These are phyloP conservation scores for Beverwykella pulmonaria DNA, from an alignment of 495 filamentous ascomycete species.

Conservation along the genomic window DNA sequence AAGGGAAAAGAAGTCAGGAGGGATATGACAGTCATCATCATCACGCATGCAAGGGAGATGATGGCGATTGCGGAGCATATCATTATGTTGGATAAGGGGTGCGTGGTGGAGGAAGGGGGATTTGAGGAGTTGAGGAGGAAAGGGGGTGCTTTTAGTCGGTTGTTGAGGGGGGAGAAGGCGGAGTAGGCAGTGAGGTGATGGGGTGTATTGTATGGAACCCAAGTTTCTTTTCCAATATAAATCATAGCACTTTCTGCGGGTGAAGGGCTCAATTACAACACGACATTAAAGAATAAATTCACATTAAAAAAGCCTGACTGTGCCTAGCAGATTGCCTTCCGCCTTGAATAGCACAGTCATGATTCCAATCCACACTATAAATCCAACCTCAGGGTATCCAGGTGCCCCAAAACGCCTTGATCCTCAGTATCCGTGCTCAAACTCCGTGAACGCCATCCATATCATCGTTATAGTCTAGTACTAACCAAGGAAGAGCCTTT, in stretches of 20 bases:
- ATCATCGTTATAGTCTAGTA: not conserved
- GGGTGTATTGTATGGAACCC: not conserved
- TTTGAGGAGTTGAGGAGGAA: conserved; percentile 57
- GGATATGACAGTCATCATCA: conserved; percentile 63
- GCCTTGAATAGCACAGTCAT: too few relatives aligned
- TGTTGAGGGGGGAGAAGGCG: conserved; percentile 40
- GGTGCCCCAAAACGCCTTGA: not conserved
- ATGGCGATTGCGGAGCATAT: conserved; percentile 75
- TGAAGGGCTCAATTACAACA: too few relatives aligned
- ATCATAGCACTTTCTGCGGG: too few relatives aligned
- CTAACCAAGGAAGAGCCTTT: not conserved
- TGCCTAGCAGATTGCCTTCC: too few relatives aligned
- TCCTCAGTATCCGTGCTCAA: too few relatives aligned
- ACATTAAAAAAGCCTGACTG: too few relatives aligned
- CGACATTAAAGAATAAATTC: too few relatives aligned
- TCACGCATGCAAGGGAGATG: conserved; percentile 82
- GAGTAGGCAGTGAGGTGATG: not conserved
- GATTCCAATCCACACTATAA: too few relatives aligned
- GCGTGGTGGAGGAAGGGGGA: conserved; percentile 65
- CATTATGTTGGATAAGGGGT: conserved; percentile 69
- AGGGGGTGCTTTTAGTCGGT: conserved; percentile 47
- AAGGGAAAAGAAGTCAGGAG: too few relatives aligned
- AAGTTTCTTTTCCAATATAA: too few relatives aligned
- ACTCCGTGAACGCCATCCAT: not conserved
- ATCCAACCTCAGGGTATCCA: not conserved